Conservation (phyloP, 1,284 basidiomycete species). For the Flammula alnicola region DNA sequence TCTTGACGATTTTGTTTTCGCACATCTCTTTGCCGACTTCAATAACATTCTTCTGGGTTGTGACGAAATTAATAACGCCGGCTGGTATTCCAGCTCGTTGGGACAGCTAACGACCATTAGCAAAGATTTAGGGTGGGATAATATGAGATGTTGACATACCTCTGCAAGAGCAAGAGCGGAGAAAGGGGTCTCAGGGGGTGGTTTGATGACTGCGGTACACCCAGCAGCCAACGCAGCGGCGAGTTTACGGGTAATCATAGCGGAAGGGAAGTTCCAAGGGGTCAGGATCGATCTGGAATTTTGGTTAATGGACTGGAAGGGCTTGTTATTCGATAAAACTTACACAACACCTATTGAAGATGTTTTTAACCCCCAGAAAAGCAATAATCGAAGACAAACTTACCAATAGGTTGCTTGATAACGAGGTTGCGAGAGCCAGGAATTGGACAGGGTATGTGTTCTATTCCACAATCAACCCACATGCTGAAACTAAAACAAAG, state of each 20-base stretch:
- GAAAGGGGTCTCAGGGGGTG: constrained; percentile 95
- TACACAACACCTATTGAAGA: constrained; percentile 38
- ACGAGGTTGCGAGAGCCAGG: constrained; percentile 82
- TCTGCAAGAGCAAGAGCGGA: constrained; percentile 89
- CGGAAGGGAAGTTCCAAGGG: constrained; percentile 94
- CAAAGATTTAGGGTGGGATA: not conserved
- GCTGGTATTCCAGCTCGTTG: constrained; percentile 90
- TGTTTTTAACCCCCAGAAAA: not conserved
- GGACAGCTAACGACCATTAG: constrained; percentile 59
- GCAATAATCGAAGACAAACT: too few relatives aligned
- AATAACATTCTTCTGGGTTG: constrained; percentile 80
- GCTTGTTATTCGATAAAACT: constrained; percentile 4
- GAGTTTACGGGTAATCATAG: constrained; percentile 92
- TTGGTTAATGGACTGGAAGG: constrained; percentile 2
- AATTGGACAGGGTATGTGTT: constrained; percentile 83
- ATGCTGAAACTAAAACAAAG: not conserved
- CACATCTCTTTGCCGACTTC: constrained; percentile 87
- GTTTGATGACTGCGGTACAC: constrained; percentile 96
- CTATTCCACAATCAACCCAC: constrained; percentile 36
- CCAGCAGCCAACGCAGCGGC: constrained; percentile 93
- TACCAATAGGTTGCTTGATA: constrained; percentile 94
- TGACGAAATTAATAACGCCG: constrained; percentile 95
- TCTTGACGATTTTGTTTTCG: constrained; percentile 76
- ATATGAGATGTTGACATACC: constrained; percentile 40
- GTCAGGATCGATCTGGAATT: constrained; percentile 70